A percentile compares a stretch with the other conserved stretches of the same genome.
Evolutionary conservation across 2,329 filamentous ascomycete genomes (phyloP).

Genomic region (Cercospora sojina): DNA sequence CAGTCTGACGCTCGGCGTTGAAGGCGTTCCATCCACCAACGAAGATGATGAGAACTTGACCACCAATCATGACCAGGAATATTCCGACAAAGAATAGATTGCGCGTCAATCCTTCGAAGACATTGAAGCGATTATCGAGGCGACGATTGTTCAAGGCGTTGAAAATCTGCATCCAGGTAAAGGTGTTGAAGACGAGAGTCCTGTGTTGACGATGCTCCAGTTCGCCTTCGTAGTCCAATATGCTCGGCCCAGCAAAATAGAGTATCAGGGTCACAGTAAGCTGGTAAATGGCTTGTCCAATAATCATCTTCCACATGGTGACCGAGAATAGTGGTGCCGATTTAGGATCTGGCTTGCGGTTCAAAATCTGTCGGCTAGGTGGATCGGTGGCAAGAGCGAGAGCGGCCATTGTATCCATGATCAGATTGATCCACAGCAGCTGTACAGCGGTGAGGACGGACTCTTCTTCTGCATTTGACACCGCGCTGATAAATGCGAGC

Average conservation of each 20-base stretch:
- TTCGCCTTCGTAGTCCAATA: conserved; percentile 56
- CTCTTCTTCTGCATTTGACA: conserved; percentile 65
- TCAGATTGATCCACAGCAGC: conserved; percentile 92
- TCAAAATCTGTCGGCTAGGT: conserved; percentile 75
- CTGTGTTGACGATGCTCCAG: conserved; percentile 57
- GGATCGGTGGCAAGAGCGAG: conserved; percentile 86
- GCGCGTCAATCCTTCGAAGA: conserved; percentile 80
- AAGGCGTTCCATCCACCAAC: conserved; percentile 76
- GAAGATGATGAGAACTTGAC: conserved; percentile 86
- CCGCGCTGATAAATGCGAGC: conserved; percentile 83
- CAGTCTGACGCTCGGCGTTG: conserved; percentile 67
- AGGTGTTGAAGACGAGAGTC: conserved; percentile 94
- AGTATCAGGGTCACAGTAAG: conserved; percentile 75
- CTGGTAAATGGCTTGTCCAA: conserved; percentile 88
- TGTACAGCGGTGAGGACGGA: conserved; percentile 87
- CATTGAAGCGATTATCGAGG: conserved; percentile 91
- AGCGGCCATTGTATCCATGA: conserved; percentile 95
- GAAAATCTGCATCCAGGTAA: conserved; percentile 99
- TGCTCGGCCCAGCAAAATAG: conserved; percentile 68
- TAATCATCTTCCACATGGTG: conserved; percentile 99
- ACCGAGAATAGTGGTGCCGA: conserved; percentile 75
- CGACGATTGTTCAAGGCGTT: conserved; percentile 97
- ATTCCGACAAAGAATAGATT: conserved; percentile 91
- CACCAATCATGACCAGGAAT: conserved; percentile 81
- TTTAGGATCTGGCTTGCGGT: conserved; percentile 76